phyloP scores from a whole-genome alignment of 1,284 basidiomycete species.

The Pisolithus thermaeus region DNA sequence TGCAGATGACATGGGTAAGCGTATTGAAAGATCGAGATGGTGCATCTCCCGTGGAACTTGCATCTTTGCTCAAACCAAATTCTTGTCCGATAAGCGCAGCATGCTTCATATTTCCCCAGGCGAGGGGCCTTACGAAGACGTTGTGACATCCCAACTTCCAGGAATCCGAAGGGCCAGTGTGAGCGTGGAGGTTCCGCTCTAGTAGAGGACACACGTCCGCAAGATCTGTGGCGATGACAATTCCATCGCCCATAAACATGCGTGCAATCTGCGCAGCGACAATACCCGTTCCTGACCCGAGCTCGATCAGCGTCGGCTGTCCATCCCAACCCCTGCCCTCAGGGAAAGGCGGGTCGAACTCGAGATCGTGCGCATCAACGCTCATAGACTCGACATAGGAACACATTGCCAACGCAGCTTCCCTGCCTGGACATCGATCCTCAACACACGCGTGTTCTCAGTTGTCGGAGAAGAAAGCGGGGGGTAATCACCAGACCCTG shows the following conservation, averaged over 20 bases:
- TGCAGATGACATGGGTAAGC: slow-evolving; percentile 65
- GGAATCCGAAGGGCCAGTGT: background rate
- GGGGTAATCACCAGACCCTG: slow-evolving; percentile 55
- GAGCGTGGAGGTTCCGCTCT: slow-evolving; percentile 40
- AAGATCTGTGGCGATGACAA: slow-evolving; percentile 64
- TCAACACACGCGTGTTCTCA: background rate
- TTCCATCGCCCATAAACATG: slow-evolving; percentile 15
- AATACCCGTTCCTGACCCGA: slow-evolving; percentile 70
- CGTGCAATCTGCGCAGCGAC: slow-evolving; percentile 47
- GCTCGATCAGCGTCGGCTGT: slow-evolving; percentile 41
- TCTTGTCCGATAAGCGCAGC: slow-evolving; percentile 34
- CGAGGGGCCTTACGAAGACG: slow-evolving; percentile 46
- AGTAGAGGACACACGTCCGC: slow-evolving; percentile 63
- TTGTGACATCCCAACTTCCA: background rate
- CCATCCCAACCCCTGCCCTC: slow-evolving; percentile 4
- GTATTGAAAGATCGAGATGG: slow-evolving; percentile 7
- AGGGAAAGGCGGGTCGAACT: slow-evolving; percentile 59
- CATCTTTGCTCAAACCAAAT: slow-evolving; percentile 23
- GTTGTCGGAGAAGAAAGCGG: slow-evolving; percentile 2
- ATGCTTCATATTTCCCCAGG: slow-evolving; percentile 57
- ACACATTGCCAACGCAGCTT: slow-evolving; percentile 62
- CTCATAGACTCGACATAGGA: slow-evolving; percentile 41
- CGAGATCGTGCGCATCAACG: slow-evolving; percentile 23
- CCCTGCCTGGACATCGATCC: slow-evolving; percentile 41
- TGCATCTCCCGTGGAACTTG: background rate